Evolutionary conservation across 2,329 filamentous ascomycete species (phyloP), one percentile per base, ranked within the genome.

Genomic region (Fusarium sp.): DNA sequence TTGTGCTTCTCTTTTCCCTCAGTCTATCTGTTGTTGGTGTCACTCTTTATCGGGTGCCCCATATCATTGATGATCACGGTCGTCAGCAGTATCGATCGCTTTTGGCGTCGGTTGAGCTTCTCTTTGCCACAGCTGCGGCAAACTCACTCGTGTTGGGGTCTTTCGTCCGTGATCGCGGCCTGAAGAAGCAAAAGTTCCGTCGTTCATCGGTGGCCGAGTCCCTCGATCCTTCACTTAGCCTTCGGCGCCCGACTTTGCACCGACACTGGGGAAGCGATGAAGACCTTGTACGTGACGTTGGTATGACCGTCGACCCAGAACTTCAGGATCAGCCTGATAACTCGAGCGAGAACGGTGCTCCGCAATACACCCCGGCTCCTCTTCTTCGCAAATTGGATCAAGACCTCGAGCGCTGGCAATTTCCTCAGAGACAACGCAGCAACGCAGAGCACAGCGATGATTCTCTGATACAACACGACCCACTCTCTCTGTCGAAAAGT

Each of bases 131-230:
- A 0, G 90, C 91, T 1, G 92, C 97, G 1, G 93, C 95, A 18
- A 99, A 98, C 79, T 91, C 92, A 7, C 87, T 99, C 26, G 93
- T 98, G 2, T 89, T 99, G 6, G 95, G 95, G 18, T 97, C 95
- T 0, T 98, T 98, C 78, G 91, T 98, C 33, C 90, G 95, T 20
- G 95, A 98, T 80, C 90, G 94, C 59, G 96, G 96, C 31, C 85
- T 95, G 44, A 98, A 98, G 86, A 97, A 97, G 82, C 88, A 88
- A 63, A 96, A 94, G 79, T 98, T 93, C 83, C 91, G 92, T 60
- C 88, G 90, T 69, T 86, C 86, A 22, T 90, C 91, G 4, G 83
- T 88, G 8, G 87, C 88, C 47, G 89, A 90, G 44, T 95, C 93
- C 3, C 83, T 92, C 42, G 91, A 90, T 55, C 85, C 79, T 20